Base-by-base conservation (phyloP, 2,329 filamentous ascomycete genomes). In the Neonectria punicea region DNA sequence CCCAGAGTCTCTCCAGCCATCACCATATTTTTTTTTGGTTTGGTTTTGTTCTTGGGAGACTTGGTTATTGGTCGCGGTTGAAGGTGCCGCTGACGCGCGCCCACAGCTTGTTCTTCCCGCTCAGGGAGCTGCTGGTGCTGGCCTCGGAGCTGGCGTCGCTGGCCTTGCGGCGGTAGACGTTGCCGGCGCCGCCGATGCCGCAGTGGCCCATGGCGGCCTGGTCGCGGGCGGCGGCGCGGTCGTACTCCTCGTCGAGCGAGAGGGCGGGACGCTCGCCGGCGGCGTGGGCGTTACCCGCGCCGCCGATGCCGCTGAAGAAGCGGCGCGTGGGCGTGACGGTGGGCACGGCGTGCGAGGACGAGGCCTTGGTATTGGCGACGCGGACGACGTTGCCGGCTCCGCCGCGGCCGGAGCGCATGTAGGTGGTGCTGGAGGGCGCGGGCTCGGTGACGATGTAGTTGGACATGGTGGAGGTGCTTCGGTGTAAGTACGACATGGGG, bases 271-370 rank as follows among this genome's bases (percentile, higher is more conserved):
- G 75, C 65, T 78, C 80, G n/a, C 80, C 76, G 28, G 81, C 75
- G 36, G 80, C 80, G 80, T 87, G 87, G 72, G 69, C 75, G 80
- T 92, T 92, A 74, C 90, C 90, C 2, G 89, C 89, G 63, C 90
- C 89, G 70, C 90, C 90, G 63, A 90, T 88, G 72, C 90, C 90
- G 11, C 85, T 85, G 80, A 89, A 86, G 83, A 90, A 90, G 80
- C 85, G 84, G 64, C 82, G 78, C 47, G 82, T 80, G 34, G 74
- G 61, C 3, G 71, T 67, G 69, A 74, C 66, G 74, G 78, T 63
- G 71, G 79, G 80, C 83, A 83, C 80, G 53, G 84, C 75, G 75
- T 83, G 83, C 25, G 25, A 25, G 74, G 87, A 77, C 14, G 77
- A 60, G 20, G 78, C 18, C 57, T 69, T 67, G 46, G 82, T 80